A percentile compares a stretch with the other conserved stretches of the same genome.
phyloP scores from a whole-genome alignment of 495 filamentous ascomycete genomes.

The Neurospora cerealis region DNA sequence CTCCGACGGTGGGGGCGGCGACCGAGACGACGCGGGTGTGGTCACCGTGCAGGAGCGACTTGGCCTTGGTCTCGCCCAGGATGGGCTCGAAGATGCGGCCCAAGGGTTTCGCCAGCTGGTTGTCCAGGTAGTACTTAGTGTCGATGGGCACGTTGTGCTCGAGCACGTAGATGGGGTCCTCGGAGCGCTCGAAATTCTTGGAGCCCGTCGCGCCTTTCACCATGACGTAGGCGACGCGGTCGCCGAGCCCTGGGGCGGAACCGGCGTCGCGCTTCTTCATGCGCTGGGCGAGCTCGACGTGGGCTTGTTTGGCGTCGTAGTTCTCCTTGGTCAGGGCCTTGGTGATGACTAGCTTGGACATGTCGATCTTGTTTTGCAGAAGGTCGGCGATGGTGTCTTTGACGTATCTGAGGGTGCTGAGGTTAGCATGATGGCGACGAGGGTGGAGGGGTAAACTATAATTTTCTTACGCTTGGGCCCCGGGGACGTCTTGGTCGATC shows the following conservation, averaged over 20 bases:
- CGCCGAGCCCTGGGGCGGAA: slow-evolving; percentile 87
- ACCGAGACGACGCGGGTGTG: slow-evolving; percentile 90
- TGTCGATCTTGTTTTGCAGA: slow-evolving; percentile 94
- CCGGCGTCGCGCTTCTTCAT: slow-evolving; percentile 96
- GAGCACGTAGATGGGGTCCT: slow-evolving; percentile 93
- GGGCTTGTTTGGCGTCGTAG: slow-evolving; percentile 86
- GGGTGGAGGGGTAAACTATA: background rate
- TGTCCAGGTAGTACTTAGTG: slow-evolving; percentile 97
- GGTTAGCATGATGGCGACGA: slow-evolving; percentile 9
- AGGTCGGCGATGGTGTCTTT: slow-evolving; percentile 93
- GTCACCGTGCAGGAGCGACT: slow-evolving; percentile 71
- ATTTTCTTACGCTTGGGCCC: slow-evolving; percentile 79
- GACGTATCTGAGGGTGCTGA: slow-evolving; percentile 58
- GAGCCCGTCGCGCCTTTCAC: slow-evolving; percentile 79
- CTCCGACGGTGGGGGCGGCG: slow-evolving; percentile 78
- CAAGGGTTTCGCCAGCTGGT: slow-evolving; percentile 91
- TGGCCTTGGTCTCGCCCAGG: slow-evolving; percentile 80
- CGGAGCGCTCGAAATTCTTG: slow-evolving; percentile 90
- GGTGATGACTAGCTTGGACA: slow-evolving; percentile 98
- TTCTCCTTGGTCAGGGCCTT: slow-evolving; percentile 80
- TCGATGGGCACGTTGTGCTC: slow-evolving; percentile 98
- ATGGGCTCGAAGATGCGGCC: slow-evolving; percentile 97
- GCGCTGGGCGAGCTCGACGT: slow-evolving; percentile 84
- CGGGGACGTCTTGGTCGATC: slow-evolving; percentile 80
- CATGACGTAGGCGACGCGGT: slow-evolving; percentile 98